Evolutionary conservation across 2,329 filamentous ascomycete genomes (phyloP).

Genomic region (Annulohypoxylon truncatum): DNA sequence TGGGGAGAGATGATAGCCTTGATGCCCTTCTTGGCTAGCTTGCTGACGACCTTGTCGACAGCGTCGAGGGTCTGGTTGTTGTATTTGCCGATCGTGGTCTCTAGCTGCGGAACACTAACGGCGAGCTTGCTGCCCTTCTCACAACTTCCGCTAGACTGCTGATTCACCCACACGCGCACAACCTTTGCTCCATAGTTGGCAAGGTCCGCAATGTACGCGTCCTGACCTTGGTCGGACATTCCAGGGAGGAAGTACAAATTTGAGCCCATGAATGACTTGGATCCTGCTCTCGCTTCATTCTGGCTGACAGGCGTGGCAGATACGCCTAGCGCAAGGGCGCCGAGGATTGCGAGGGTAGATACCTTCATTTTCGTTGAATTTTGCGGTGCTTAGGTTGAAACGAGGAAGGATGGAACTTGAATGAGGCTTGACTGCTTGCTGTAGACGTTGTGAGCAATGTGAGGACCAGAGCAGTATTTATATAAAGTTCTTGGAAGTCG

Average conservation of each 20-base stretch:
- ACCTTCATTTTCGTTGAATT: slow-evolving; percentile 20
- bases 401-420: not conserved
- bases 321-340: slow-evolving; percentile 24
- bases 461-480: slow-evolving; percentile 1
- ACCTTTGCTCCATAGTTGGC: slow-evolving; percentile 47
- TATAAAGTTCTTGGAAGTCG: not conserved
- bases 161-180: slow-evolving; percentile 49
- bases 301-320: slow-evolving; percentile 12
- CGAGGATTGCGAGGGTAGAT: slow-evolving; percentile 14
- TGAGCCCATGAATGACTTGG: slow-evolving; percentile 46
- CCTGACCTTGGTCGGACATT: slow-evolving; percentile 44
- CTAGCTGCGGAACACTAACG: slow-evolving; percentile 36
- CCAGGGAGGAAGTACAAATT: slow-evolving; percentile 50
- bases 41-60: slow-evolving; percentile 47
- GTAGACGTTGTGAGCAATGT: not conserved
- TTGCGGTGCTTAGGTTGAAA: not conserved
- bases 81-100: slow-evolving; percentile 44
- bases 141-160: slow-evolving; percentile 38
- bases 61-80: slow-evolving; percentile 46
- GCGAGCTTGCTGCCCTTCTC: slow-evolving; percentile 47
- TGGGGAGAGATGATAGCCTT: slow-evolving; percentile 51
- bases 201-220: slow-evolving; percentile 46
- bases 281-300: slow-evolving; percentile 12
- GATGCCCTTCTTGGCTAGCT: slow-evolving; percentile 47
- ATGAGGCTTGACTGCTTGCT: not conserved